These are phyloP conservation scores for Schwanniomyces polymorphus DNA, from an alignment of 805 yeast genomes.

Conservation along the genomic window DNA sequence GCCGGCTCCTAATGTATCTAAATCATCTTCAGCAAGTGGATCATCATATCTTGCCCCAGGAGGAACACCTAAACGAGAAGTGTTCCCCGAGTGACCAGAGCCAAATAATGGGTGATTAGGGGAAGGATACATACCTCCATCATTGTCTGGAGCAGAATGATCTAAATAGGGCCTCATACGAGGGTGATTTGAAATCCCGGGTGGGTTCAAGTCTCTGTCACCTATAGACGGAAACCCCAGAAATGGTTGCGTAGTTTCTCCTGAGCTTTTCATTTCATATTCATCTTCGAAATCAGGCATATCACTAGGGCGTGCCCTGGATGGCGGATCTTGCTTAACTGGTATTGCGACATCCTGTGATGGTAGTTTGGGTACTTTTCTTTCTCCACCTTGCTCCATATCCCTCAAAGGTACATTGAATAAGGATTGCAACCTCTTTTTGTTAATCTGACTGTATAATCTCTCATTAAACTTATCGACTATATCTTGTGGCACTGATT, in stretches of 20 bases:
- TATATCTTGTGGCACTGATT: not conserved
- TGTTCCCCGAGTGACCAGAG: slow-evolving; percentile 14
- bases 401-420: slow-evolving; percentile 4
- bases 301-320: slow-evolving; percentile 25
- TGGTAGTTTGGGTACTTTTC: not conserved
- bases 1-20: slow-evolving; percentile 46
- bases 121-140: slow-evolving; percentile 58
- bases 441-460: slow-evolving; percentile 1
- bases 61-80: slow-evolving; percentile 35
- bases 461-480: not conserved
- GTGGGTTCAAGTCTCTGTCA: slow-evolving; percentile 51
- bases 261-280: slow-evolving; percentile 30
- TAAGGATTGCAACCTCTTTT: slow-evolving; percentile 5
- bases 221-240: slow-evolving; percentile 39
- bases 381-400: not conserved
- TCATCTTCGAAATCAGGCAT: slow-evolving; percentile 59
- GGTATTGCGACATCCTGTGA: not conserved
- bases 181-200: slow-evolving; percentile 43
- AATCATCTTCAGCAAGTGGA: slow-evolving; percentile 46
- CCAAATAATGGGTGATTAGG: slow-evolving; percentile 53
- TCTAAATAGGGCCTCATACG: slow-evolving; percentile 42
- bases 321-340: not conserved
- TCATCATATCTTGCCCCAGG: slow-evolving; percentile 56
- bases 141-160: slow-evolving; percentile 31
- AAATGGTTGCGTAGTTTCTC: slow-evolving; percentile 2